Evolutionary conservation across 169 alveolate genomes (phyloP), one percentile per base, ranked within the genome.

Genomic region (Fabrea salina): DNA sequence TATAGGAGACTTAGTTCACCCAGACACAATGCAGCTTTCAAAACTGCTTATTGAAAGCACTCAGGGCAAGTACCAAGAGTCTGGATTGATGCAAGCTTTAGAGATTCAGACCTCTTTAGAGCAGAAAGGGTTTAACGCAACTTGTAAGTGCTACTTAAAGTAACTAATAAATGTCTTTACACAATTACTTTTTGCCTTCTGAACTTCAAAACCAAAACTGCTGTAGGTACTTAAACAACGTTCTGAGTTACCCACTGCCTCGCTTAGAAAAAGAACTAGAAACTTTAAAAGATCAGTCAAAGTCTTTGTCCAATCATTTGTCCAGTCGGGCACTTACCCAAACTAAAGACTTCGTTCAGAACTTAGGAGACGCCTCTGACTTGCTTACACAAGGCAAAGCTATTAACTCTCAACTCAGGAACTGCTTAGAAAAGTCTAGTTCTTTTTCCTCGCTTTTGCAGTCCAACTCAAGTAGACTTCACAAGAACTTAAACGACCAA

Each of bases 331-430:
- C 79, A 27, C 30, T 47, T 25, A 25, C 22, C 16, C 44, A 70
- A 70, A 27, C 54, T 19, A 47, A 70, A 49, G 79, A 70, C 25
- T 70, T 70, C 37, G 32, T 50, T 27, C 50, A 44, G 3, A 66
- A 59, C 5, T 22, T 70, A 13, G 79, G 47, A 0, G 39, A 41
- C 13, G 25, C 67, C 25, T 13, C n/a, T 16, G 49, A 70, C n/a
- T 16, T 64, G 19, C 50, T 19, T 16, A 33, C 16, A 56, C 50
- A 39, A 19, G 27, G 19, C 16, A 37, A 19, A 2, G 19, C 50
- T 2, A 19, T 64, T 32, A 32, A n/a, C 32, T 37, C 75, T 4
- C n/a, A 5, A 30, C 30, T 64, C 35, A 39, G 41, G 16, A 19
- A 30, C 16, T 33, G 54, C 50, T 19, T 32, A 41, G 50, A 19